Evolutionary conservation across 768 basidiomycete genomes (phyloP), one percentile per base, ranked within the genome.

Genomic region (Neoboletus magnificus): DNA sequence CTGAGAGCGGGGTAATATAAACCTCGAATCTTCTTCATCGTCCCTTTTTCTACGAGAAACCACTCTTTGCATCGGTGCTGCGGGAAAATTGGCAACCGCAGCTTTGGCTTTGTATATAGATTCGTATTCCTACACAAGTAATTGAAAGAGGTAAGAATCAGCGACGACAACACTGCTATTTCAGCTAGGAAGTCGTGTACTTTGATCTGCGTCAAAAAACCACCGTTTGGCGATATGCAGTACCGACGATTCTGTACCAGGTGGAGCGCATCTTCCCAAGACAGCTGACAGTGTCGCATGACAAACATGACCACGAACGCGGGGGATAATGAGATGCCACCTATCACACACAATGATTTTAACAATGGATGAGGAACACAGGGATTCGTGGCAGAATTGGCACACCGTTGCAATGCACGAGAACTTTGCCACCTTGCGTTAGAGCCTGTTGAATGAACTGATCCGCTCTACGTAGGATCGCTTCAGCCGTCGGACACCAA

Each of bases 291-390:
- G 63, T 87, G 82, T 56, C 90, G 87, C 92, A 94, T 94, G 36
- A 91, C 91, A 67, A 90, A 94, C 89, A 93, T 93, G 50, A 94
- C 88, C 23, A 93, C 92, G 55, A 94, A 93, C 1, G 91, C 82
- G 0, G 92, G 92, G 3, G 91, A 93, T 12, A 93, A 77, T 56
- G 86, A 89, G 68, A 94, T 94, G 4, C 92, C 92, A 37, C 91
- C 91, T 93, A 59, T 8, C 48, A 35, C 10, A 46, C 47, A 46
- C 39, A 44, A 33, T 10, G 25, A 23, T 41, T 27, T 41, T 50
- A 25, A 47, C 36, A 48, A 48, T 40, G 8, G 18, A 50, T 37
- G 18, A n/a, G 33, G 22, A 41, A 37, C 18, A n/a, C 7, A 57
- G 9, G 22, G 32, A 11, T 30, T 44, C 9, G 9, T 37, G 32